Evolutionary conservation across 768 basidiomycete species (phyloP).

Genomic region (Tylopilus cervinicoccineus): DNA sequence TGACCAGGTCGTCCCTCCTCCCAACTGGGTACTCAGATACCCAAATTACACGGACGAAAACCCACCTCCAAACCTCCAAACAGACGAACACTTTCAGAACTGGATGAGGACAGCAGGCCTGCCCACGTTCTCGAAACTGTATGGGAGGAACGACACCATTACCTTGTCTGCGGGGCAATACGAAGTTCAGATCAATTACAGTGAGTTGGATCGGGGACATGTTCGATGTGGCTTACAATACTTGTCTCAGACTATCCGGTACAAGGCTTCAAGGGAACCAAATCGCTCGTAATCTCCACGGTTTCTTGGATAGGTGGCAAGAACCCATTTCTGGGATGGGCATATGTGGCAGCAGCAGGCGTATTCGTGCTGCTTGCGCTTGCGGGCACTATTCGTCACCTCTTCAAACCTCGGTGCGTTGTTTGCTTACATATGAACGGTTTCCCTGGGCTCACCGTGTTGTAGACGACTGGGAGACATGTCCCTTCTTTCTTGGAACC

Average conservation of each 20-base stretch:
- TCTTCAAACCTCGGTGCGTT: conserved; percentile 83
- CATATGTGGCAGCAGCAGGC: conserved; percentile 85
- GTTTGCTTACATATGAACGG: background rate
- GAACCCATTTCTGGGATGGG: conserved; percentile 98
- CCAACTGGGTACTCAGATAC: conserved; percentile 79
- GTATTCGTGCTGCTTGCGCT: conserved; percentile 87
- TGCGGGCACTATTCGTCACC: conserved; percentile 84
- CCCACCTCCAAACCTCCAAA: conserved; percentile 67
- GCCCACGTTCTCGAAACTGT: conserved; percentile 95
- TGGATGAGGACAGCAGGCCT: conserved; percentile 99
- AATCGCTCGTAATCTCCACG: conserved; percentile 94
- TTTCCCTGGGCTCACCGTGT: conserved; percentile 1
- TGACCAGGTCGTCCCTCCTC: conserved; percentile 81
- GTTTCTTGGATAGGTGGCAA: conserved; percentile 99
- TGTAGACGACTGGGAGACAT: conserved; percentile 80
- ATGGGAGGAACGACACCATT: conserved; percentile 83
- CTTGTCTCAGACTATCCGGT: conserved; percentile 84
- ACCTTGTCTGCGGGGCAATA: conserved; percentile 72
- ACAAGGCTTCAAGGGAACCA: conserved; percentile 85
- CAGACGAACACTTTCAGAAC: conserved; percentile 94
- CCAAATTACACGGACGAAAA: conserved; percentile 65
- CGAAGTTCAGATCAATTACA: conserved; percentile 70
- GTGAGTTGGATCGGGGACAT: conserved; percentile 37
- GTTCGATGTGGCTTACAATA: conserved; percentile 3
- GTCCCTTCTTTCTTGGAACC: conserved; percentile 84